Base-by-base conservation (phyloP, 179 eudicot genomes). In the Silene coronaria region DNA sequence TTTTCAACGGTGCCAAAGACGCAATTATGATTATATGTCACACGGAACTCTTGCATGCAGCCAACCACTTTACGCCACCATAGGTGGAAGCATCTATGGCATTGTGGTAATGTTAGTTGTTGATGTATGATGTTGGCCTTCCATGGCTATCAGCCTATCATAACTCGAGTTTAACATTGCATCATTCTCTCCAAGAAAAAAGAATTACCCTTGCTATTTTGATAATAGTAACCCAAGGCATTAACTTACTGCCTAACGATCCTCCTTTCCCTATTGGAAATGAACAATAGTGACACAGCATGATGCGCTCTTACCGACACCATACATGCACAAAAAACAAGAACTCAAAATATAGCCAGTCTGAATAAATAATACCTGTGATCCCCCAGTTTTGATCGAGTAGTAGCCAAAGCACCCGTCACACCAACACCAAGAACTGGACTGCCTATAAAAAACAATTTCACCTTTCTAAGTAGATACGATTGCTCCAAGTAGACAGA, bases 341-440 rank as follows among this genome's bases (percentile, higher is more conserved):
- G 46, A 4, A 75, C 9, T 8, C 2, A 72, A n/a, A 4, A 36
- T 26, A 48, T 62, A 76, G 51, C 42, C 21, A 6, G 73, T 23
- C 7, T n/a, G 46, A 59, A 63, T 14, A 36, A 23, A 67, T 21
- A 48, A 34, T 83, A 92, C 98, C 98, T 90, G 75, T 94, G 97
- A 74, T 92, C 91, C 72, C 98, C 97, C 19, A 78, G 91, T 85
- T 92, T 94, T 19, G 91, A 86, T 16, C 78, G 85, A 77, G 85
- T 72, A 36, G 89, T 86, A 69, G 89, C 97, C 82, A 94, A 84
- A 67, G 97, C 87, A 77, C 88, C 97, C 36, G 92, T 85, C 71
- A 94, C 92, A 62, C 94, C 98, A 81, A 92, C 91, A 82, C 97
- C 98, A 79, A 92, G 75, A 70, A 84, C 97, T 58, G 90, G 90